Conservation (phyloP, 1,284 basidiomycete genomes). For the Ceratorhiza oryzae-sativae region DNA sequence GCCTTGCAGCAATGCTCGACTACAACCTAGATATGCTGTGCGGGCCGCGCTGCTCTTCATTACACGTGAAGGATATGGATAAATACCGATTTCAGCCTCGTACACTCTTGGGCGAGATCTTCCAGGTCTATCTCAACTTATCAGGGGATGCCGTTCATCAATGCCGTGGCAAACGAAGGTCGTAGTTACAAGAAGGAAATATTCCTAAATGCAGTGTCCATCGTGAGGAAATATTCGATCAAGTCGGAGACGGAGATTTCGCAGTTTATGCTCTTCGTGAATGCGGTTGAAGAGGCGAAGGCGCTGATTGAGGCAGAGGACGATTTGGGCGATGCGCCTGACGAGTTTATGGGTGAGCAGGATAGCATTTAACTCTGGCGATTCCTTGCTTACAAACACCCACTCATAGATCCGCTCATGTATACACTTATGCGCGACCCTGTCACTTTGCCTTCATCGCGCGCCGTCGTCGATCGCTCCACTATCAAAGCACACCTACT, state of each 20-base stretch:
- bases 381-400: neutral
- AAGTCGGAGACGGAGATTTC: conserved; percentile 85
- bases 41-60: conserved; percentile 83
- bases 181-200: conserved; percentile 87
- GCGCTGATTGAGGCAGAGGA: conserved; percentile 84
- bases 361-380: conserved; percentile 31
- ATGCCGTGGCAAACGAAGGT: conserved; percentile 90
- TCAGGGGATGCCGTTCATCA: conserved; percentile 84
- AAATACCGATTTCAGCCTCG: conserved; percentile 91
- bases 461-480: conserved; percentile 80
- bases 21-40: conserved; percentile 92
- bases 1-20: conserved; percentile 95
- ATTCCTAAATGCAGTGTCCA: conserved; percentile 81
- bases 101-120: conserved; percentile 82
- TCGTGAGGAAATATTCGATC: conserved; percentile 70
- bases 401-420: conserved; percentile 84
- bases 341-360: conserved; percentile 87
- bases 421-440: conserved; percentile 96
- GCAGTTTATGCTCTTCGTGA: conserved; percentile 74
- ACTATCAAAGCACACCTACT: conserved; percentile 97
- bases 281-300: conserved; percentile 85
- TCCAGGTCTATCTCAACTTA: conserved; percentile 92
- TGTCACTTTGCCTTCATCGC: conserved; percentile 88
- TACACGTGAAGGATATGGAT: conserved; percentile 87
- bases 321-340: conserved; percentile 92